Percentiles rank a stretch among this genome's conserved stretches.
Conservation (phyloP, 352 stramenopile species). For the Pythium rishiriense region DNA sequence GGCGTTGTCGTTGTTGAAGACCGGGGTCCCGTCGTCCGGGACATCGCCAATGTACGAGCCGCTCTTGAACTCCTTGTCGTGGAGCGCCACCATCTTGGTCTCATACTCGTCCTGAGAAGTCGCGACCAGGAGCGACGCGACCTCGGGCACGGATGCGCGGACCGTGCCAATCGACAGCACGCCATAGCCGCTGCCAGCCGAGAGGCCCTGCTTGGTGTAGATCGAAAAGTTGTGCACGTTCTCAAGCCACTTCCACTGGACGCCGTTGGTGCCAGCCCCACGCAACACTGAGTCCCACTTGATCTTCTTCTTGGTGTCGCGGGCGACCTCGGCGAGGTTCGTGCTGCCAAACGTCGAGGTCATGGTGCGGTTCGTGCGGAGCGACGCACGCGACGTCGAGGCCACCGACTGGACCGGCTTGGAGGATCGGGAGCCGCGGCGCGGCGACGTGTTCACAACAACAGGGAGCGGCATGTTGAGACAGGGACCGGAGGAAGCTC, state of each 20-base stretch:
- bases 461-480: neutral
- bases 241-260: slow-evolving; percentile 27
- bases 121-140: slow-evolving; percentile 14
- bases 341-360: slow-evolving; percentile 6
- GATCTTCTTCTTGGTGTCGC: slow-evolving; percentile 21
- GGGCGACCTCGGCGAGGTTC: slow-evolving; percentile 11
- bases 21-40: neutral
- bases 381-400: neutral
- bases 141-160: slow-evolving; percentile 9
- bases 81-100: slow-evolving; percentile 18
- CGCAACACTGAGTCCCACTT: slow-evolving; percentile 23
- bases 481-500: neutral
- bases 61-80: slow-evolving; percentile 21
- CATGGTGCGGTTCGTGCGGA: neutral
- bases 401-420: neutral
- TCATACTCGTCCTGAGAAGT: slow-evolving; percentile 7
- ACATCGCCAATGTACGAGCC: slow-evolving; percentile 4
- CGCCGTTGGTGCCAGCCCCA: neutral
- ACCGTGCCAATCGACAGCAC: slow-evolving; percentile 23
- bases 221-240: slow-evolving; percentile 18
- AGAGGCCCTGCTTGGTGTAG: slow-evolving; percentile 14
- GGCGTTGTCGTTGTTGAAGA: neutral
- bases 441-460: neutral
- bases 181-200: neutral
- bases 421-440: neutral